Conservation (phyloP, 495 filamentous ascomycete species). For the Zalerion maritima region DNA sequence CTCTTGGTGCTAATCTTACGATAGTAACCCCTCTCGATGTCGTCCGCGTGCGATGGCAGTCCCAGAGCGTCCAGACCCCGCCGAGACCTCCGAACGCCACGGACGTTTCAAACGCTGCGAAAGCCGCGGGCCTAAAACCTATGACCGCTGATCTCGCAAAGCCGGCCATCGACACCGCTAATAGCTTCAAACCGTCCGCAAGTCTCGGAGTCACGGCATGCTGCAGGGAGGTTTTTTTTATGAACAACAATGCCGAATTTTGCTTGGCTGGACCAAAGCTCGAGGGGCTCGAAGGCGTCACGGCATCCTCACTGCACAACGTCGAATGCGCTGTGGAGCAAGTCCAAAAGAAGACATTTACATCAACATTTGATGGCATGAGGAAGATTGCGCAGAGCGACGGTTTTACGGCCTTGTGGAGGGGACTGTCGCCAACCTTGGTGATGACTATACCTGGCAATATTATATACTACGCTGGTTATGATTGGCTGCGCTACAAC, state of each 20-base stretch:
- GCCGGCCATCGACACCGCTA: slow-evolving; percentile 23
- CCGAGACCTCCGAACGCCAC: slow-evolving; percentile 22
- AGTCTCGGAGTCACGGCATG: slow-evolving; percentile 89
- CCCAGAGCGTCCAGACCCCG: slow-evolving; percentile 43
- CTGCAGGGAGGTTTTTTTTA: slow-evolving; percentile 94
- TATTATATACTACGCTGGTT: slow-evolving; percentile 98
- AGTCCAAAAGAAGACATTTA: slow-evolving; percentile 66
- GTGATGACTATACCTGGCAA: slow-evolving; percentile 91
- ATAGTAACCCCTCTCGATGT: slow-evolving; percentile 92
- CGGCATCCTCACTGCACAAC: slow-evolving; percentile 13
- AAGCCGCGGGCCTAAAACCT: slow-evolving; percentile 6
- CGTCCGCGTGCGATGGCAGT: slow-evolving; percentile 86
- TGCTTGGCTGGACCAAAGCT: slow-evolving; percentile 47
- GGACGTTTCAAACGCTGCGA: no score
- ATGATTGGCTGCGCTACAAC: slow-evolving; percentile 77
- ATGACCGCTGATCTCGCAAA: slow-evolving; percentile 22
- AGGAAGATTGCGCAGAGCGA: slow-evolving; percentile 95
- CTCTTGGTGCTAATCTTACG: slow-evolving; percentile 7
- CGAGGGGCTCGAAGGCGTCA: slow-evolving; percentile 13
- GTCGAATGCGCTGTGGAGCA: slow-evolving; percentile 82
- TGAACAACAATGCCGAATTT: slow-evolving; percentile 68
- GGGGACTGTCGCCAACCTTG: slow-evolving; percentile 80
- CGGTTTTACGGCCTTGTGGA: slow-evolving; percentile 75
- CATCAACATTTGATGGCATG: slow-evolving; percentile 80
- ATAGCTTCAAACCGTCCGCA: slow-evolving; percentile 47